Evolutionary conservation across 73 alveolate species (phyloP), one percentile per base, ranked within the genome.

Genomic region (Tetrahymena malaccensis): DNA sequence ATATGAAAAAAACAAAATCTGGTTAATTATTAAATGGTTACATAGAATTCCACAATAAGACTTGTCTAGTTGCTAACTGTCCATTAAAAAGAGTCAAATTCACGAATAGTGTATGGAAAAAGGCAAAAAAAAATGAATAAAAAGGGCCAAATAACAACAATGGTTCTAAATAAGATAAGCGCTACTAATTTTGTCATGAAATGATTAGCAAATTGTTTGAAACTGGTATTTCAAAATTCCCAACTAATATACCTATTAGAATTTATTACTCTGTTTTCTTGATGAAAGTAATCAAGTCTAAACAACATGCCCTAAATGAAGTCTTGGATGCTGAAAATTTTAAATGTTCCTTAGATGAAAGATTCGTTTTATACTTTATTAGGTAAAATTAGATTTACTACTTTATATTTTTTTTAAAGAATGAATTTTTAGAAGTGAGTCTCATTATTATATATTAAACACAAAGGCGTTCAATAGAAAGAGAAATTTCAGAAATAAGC

Each of bases 21-120:
- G 97, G 97, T 17, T 55, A 95, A 85, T 56, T 95, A 19, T 22
- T 95, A 35, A 95, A 95, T 21, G 97, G 97, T 13, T 95, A 95
- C 37, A 95, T 95, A 27, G 97, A 95, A 89, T 95, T 95, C 57
- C 97, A 95, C 34, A 95, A 95, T 34, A 35, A 95, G 35, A 95
- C 97, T 55, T 95, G 97, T 34, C 93, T 94, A 12, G 94, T 85
- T 85, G 95, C 95, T 21, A 27, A 55, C 34, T 95, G 97, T 43
- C 97, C 97, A 34, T 31, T 95, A 0, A 95, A 95, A 55, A 95
- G 94, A 95, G 97, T 95, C 57, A 95, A 95, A 50, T 95, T 95
- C 25, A 50, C 97, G 6, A 70, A 70, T 93, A 85, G 93, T 43
- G 94, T 89, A 43, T 95, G 97, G 93, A 85, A 38, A 95, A 95